Evolutionary conservation across 495 filamentous ascomycete genomes (phyloP).

Genomic region (Talaromyces stipitatus): DNA sequence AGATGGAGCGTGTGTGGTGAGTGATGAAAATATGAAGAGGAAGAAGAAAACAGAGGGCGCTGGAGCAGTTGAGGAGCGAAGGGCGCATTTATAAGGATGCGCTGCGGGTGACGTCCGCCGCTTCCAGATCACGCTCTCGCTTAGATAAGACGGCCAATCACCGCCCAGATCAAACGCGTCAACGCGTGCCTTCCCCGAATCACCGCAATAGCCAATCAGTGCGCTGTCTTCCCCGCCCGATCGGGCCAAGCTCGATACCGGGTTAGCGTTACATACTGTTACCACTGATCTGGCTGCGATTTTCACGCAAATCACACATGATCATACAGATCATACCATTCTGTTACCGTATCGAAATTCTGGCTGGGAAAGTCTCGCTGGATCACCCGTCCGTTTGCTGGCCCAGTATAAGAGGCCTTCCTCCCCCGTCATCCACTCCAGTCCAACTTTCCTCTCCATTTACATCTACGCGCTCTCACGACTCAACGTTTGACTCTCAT

Average conservation of each 20-base stretch:
- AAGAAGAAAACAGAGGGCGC: conserved; percentile 18
- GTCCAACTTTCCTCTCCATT: conserved; percentile 7
- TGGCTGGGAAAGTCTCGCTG: conserved; percentile 30
- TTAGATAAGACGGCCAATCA: conserved; percentile 39
- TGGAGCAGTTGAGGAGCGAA: conserved; percentile 17
- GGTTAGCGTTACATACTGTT: conserved; percentile 11
- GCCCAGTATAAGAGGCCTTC: conserved; percentile 46
- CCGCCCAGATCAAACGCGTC: conserved; percentile 21
- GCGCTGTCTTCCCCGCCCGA: conserved; percentile 13
- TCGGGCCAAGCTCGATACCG: conserved; percentile 24
- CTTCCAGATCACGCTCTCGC: conserved; percentile 45
- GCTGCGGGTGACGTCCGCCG: conserved; percentile 36
- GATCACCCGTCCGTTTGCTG: conserved; percentile 37
- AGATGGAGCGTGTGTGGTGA: conserved; percentile 10
- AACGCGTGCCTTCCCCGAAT: conserved; percentile 3
- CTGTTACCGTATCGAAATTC: conserved; percentile 44
- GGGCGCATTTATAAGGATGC: conserved; percentile 42
- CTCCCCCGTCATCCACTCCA: conserved; percentile 18
- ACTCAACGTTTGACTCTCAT: conserved; percentile 30
- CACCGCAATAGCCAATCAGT: background rate
- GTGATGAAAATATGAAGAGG: conserved; percentile 18
- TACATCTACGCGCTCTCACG: conserved; percentile 32
- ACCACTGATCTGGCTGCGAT: conserved; percentile 17
- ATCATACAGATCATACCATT: conserved; percentile 45
- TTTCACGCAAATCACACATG: conserved; percentile 11